Evolutionary conservation across 2,329 filamentous ascomycete species (phyloP), one percentile per base, ranked within the genome.

Genomic region (Microcyclospora pomicola): DNA sequence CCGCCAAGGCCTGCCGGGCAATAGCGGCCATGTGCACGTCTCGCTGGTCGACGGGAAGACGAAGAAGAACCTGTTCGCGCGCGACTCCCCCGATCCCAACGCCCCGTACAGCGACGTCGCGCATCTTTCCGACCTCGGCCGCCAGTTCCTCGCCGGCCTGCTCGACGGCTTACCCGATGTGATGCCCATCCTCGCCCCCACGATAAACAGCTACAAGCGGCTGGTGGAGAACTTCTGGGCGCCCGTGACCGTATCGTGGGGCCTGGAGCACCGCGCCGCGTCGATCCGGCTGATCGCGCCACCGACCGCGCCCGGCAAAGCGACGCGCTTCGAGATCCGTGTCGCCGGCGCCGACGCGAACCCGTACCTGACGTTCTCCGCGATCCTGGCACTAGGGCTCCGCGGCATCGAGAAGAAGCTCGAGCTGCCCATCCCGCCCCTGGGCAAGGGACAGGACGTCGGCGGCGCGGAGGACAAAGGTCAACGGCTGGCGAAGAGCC

Each of bases 181-280:
- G 49, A 98, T 98, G 91, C 91, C 91, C 1, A 69, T 96, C 41
- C 69, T 98, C 10, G 91, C 88, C 1, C 91, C 91, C 0, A 98
- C 85, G 1, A 75, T 98, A 55, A 98, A 98, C 70, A 93, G 84
- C 44, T 98, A 98, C 70, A 98, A 98, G 65, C 80, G 91, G 3
- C 72, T 98, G 0, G 91, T 98, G 2, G 91, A 98, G 67, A 96
- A 96, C 64, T 96, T 95, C 64, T 98, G 91, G 91, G 91, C 91
- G 0, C 91, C 91, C 0, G 91, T 98, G 5, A 95, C 88, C 0
- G 91, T 96, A 0, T 94, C 85, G 0, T 98, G 91, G 91, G 91
- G 91, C 1, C 66, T 95, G 5, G 91, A 96, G 62, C 88, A 98
- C 59, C 83, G 91, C 43, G 87, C 86, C 5, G 88, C 91, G 0